Evolutionary conservation across 176 grass and related monocot species (phyloP), one percentile per base, ranked within the genome.

Genomic region (Aegilops longissima): DNA sequence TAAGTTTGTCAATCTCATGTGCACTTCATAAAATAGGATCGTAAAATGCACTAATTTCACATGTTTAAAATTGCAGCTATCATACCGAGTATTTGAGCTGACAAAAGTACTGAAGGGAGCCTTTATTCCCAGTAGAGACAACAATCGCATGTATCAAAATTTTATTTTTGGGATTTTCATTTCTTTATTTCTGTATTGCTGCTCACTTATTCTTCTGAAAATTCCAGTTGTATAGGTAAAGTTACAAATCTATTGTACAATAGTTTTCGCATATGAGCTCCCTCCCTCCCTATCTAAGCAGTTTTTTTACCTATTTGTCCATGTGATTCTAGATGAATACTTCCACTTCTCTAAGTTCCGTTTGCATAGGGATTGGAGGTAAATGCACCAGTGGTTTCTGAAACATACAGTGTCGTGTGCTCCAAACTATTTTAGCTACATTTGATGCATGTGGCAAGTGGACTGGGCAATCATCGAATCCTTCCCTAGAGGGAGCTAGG

Each of bases 161-260:
- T 90, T 97, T 80, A 65, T 94, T 74, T 92, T 90, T 14, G 95
- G 92, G 83, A 64, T 92, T 18, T 77, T 73, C 80, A 87, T 97
- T 76, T 86, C 88, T 12, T 58, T 92, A 61, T 94, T 83, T 76
- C 36, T 94, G 83, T 97, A 94, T 84, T 87, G 85, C 45, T 78
- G 89, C 88, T 97, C 95, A 24, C 88, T 89, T 91, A 40, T 97
- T 87, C 92, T 97, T 86, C 88, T 97, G 34, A 93, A 97, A 80
- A 88, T 94, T 70, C 86, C 83, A 18, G 29, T 78, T 94, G 76
- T 84, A 91, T 97, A 87, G 95, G 95, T 93, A 96, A 39, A 74
- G 66, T 29, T 12, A 17, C 9, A n/a, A 83, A 72, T 54, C 21
- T 51, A 2, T 8, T 78, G 11, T 89, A 14, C 64, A 16, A 20